Conservation (phyloP, 805 yeast genomes). For the Cyberlindnera saturnus region DNA sequence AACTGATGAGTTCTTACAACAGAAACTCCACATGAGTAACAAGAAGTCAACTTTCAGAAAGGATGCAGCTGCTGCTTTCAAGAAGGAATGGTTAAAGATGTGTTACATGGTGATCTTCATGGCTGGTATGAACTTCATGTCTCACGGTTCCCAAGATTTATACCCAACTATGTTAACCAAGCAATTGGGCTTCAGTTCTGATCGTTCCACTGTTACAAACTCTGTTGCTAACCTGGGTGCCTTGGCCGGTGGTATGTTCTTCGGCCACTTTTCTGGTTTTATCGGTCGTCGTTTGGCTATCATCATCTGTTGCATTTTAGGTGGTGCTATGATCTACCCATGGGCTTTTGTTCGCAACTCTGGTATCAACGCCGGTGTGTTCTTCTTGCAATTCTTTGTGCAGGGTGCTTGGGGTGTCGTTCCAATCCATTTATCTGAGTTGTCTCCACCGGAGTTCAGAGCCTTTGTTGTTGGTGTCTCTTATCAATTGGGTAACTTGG, state of each 20-base stretch:
- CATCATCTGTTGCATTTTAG: conserved; percentile 44
- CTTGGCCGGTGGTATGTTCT: conserved; percentile 45
- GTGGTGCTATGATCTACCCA: conserved; percentile 60
- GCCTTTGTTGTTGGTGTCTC: conserved; percentile 58
- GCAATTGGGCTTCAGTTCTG: conserved; percentile 35
- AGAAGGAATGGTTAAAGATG: conserved; percentile 52
- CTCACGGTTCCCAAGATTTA: conserved; percentile 62
- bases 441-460: conserved; percentile 57
- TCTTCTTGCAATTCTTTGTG: conserved; percentile 56
- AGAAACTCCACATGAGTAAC: conserved; percentile 30
- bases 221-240: conserved; percentile 57
- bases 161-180: conserved; percentile 48
- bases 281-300: conserved; percentile 51
- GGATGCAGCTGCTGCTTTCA: conserved; percentile 29
- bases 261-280: conserved; percentile 51
- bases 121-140: conserved; percentile 58
- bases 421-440: conserved; percentile 56
- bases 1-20: conserved; percentile 44
- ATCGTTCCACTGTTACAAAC: conserved; percentile 49
- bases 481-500: conserved; percentile 65
- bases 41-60: conserved; percentile 28
- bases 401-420: conserved; percentile 69
- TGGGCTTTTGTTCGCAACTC: conserved; percentile 46
- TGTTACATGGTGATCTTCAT: conserved; percentile 51
- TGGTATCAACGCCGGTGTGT: conserved; percentile 53